Conservation (phyloP, 208 protist genomes). For the Trypanosomatidae sp. region DNA sequence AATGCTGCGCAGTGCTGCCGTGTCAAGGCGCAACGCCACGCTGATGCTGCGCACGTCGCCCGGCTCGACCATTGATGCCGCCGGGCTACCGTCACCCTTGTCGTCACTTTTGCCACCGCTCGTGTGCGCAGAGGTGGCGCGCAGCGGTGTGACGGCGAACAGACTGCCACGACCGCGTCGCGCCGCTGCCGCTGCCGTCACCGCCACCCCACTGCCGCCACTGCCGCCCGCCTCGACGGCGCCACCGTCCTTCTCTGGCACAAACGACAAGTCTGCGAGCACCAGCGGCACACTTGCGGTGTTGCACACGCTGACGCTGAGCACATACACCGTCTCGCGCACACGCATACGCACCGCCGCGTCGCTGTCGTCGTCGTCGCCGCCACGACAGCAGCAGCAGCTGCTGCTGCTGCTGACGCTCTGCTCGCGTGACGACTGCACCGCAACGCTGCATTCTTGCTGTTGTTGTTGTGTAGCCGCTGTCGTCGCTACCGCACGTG, state of each 20-base stretch:
- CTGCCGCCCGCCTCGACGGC: neutral
- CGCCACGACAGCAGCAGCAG: neutral
- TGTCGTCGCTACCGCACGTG: neutral
- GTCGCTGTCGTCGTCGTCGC: neutral
- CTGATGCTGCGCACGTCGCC: constrained; percentile 17
- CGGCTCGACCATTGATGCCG: constrained; percentile 8
- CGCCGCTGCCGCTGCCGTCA: neutral
- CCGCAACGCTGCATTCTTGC: too few relatives aligned
- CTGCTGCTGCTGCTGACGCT: neutral
- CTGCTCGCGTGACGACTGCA: neutral
- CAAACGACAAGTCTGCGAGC: constrained; percentile 1
- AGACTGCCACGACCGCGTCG: too few relatives aligned
- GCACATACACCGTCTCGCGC: constrained; percentile 9
- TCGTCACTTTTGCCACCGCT: neutral
- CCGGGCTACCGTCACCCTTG: neutral
- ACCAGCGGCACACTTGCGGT: constrained; percentile 20
- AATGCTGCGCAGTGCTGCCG: constrained; percentile 15
- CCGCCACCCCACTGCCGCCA: neutral
- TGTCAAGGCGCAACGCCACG: constrained; percentile 17
- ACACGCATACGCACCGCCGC: constrained; percentile 8
- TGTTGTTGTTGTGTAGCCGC: neutral
- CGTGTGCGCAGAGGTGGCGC: neutral
- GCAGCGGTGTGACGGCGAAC: neutral
- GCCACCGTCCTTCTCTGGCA: neutral
- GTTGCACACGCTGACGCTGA: constrained; percentile 31